phyloP scores from a whole-genome alignment of 2,329 filamentous ascomycete genomes.

The Fusarium cyanostomum region DNA sequence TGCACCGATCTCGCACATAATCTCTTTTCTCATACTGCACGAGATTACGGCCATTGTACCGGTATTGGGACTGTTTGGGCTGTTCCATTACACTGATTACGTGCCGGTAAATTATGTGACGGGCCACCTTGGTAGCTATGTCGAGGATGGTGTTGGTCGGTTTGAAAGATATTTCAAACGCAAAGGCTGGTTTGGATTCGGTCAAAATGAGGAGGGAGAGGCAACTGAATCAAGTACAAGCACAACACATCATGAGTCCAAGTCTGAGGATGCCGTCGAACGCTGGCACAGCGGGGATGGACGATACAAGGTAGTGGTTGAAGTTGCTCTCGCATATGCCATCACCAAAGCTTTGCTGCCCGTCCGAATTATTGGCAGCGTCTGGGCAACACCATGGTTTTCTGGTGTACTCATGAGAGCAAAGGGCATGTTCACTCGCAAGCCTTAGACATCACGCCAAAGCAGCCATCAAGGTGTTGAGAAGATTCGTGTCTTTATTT shows the following conservation, averaged over 20 bases:
- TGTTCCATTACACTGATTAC: slow-evolving; percentile 84
- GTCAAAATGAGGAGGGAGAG: slow-evolving; percentile 43
- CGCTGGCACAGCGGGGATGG: slow-evolving; percentile 52
- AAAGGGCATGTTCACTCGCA: slow-evolving; percentile 45
- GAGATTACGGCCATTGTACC: slow-evolving; percentile 90
- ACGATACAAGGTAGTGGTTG: slow-evolving; percentile 67
- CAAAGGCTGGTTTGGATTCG: slow-evolving; percentile 83
- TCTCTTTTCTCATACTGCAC: slow-evolving; percentile 89
- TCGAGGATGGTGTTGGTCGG: slow-evolving; percentile 71
- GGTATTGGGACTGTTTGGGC: slow-evolving; percentile 74
- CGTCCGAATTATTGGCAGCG: slow-evolving; percentile 76
- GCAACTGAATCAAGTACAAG: neutral
- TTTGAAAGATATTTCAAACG: slow-evolving; percentile 81
- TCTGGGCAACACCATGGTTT: slow-evolving; percentile 95
- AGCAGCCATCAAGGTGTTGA: slow-evolving; percentile 14
- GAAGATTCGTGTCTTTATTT: slow-evolving; percentile 41
- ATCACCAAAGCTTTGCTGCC: slow-evolving; percentile 89
- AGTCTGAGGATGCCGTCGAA: slow-evolving; percentile 45
- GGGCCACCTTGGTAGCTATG: slow-evolving; percentile 59
- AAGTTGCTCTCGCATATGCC: slow-evolving; percentile 88
- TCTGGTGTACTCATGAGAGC: slow-evolving; percentile 69
- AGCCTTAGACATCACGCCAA: slow-evolving; percentile 32
- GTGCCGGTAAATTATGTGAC: slow-evolving; percentile 68
- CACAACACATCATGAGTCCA: slow-evolving; percentile 15
- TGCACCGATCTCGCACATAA: slow-evolving; percentile 83